Base-by-base conservation (phyloP, 164 flowering plant species). In the Aristolochia contorta region DNA sequence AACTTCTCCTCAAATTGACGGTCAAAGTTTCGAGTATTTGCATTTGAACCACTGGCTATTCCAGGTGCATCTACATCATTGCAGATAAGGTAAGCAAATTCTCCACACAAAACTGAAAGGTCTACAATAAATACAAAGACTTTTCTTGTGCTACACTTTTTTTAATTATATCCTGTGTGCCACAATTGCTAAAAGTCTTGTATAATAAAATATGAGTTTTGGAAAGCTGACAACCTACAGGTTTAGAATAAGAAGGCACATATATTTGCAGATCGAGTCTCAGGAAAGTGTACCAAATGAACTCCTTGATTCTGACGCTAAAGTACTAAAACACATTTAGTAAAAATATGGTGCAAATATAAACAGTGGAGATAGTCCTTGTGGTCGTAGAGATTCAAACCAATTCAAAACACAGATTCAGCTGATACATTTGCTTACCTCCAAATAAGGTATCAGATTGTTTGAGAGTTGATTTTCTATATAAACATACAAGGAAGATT, bases 1-100 rank as follows among this genome's bases (percentile, higher is more conserved):
- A 92, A 80, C 41, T 86, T 80, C 65, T 89, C 86, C 65, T 87
- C 91, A 80, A 92, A 92, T 60, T 80, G 74, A 64, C 71, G 65
- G 49, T 84, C 91, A 19, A 67, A 48, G 48, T 58, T 75, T 21
- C 61, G 74, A 30, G 73, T 71, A 49, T 69, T 81, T 65, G 79
- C 76, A 62, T 70, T 83, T 61, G 50, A 65, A 53, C 51, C 72
- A 65, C 81, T 74, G 55, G 67, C 78, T 60, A 86, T 55, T 49
- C 77, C 80, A 63, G 96, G 98, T 60, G 85, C 85, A 75, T 79
- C 96, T 92, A 67, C 78, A 71, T 59, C 56, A 37, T 71, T 30
- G 32, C 32, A 56, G 27, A 18, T 20, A 2, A 54, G 12, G 14
- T 20, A n/a, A 24, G 27, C 30, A 8, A 54, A 14, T 54, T 21